phyloP scores from a whole-genome alignment of 73 alveolate species.

The Diophrys sp. region DNA sequence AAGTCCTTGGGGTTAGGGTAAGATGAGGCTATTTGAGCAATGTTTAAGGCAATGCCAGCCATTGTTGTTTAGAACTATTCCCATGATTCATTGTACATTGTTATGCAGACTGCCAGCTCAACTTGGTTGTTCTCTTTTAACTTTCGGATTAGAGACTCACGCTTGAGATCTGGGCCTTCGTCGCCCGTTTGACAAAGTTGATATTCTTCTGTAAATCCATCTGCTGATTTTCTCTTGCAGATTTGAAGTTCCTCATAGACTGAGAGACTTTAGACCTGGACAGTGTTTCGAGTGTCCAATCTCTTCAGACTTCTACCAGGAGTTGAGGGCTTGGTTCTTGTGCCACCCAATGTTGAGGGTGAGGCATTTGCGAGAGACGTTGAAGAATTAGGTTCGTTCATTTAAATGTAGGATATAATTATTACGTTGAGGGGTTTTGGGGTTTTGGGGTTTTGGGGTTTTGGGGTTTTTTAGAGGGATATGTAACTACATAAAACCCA shows the following conservation, averaged over 20 bases:
- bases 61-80: constrained; percentile 10
- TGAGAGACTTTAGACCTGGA: too few relatives aligned
- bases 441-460: too few relatives aligned
- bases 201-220: not conserved
- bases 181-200: not conserved
- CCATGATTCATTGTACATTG: constrained; percentile 49
- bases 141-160: not conserved
- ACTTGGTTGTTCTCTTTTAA: constrained; percentile 12
- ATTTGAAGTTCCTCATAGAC: not conserved
- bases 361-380: too few relatives aligned
- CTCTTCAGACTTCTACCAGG: too few relatives aligned
- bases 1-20: not conserved
- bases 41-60: constrained; percentile 6
- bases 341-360: too few relatives aligned
- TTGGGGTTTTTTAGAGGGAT: constrained; percentile 48
- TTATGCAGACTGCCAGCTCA: constrained; percentile 33
- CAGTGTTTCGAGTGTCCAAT: too few relatives aligned
- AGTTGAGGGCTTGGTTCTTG: too few relatives aligned
- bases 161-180: not conserved
- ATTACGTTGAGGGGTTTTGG: too few relatives aligned
- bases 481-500: constrained; percentile 38
- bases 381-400: too few relatives aligned
- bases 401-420: too few relatives aligned
- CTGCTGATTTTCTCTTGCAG: not conserved
- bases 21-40: not conserved